Base-by-base conservation (phyloP, 2,329 filamentous ascomycete genomes). In the Nemania sp. region DNA sequence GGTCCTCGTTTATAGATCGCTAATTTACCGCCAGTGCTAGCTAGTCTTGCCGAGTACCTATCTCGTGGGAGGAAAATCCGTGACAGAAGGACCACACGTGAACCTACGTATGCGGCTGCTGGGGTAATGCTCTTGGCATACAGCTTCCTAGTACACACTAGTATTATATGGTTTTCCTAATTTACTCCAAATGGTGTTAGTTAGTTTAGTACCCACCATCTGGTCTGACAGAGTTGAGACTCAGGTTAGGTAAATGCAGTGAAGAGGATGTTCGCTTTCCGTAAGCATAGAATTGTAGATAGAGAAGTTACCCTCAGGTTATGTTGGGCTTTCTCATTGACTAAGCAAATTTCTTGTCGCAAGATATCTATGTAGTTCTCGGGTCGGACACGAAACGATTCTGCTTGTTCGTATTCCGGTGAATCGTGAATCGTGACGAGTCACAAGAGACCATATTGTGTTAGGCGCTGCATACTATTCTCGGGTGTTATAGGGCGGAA, bases 71-170 rank as follows among this genome's bases (percentile, higher is more conserved):
- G 20, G 20, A 27, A 62, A 45, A 11, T 43, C 32, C 45, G 29
- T 15, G 54, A 41, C 54, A 47, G 53, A 67, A 63, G 54, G 47
- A 67, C 65, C 22, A 60, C 62, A 59, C 60, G 52, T 64, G 54
- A 55, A 64, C 27, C 61, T 22, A 53, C n/a, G 49, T 26, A 38
- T 20, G 55, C 5, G 27, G 22, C 26, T 58, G 35, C 26, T 22
- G 32, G 62, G 54, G 52, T 59, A 27, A 20, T 7, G 24, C 11
- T 51, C 47, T 51, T 47, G 49, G 60, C 47, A 38, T 55, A n/a
- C 27, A 29, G 51, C 41, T 45, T 45, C 41, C 41, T 45, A 45
- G 41, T 45, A 15, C 41, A 15, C 41, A 45, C 41, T n/a, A 32
- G 22, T 20, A 27, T 52, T 22, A 26, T 43, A 62, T 60, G 26